Evolutionary conservation across 2,329 filamentous ascomycete species (phyloP).

Genomic region (Aureobasidium subglaciale): DNA sequence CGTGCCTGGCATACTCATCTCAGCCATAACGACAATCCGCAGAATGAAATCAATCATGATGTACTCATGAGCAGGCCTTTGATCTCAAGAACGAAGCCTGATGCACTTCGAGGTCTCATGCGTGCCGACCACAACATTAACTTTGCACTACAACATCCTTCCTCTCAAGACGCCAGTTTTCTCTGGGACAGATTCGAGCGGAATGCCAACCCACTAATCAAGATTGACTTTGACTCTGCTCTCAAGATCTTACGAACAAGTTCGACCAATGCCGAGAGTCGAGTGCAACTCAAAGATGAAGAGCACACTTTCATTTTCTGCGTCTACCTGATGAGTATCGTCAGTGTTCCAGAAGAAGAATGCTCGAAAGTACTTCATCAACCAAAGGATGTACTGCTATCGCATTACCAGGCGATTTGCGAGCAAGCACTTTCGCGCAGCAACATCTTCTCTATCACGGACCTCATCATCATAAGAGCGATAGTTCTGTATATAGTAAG

Average conservation of each 20-base stretch:
- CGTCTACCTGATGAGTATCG: slow-evolving; percentile 4
- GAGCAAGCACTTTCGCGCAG: slow-evolving; percentile 8
- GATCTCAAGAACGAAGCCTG: not conserved
- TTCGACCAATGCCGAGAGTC: not conserved
- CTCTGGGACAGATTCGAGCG: slow-evolving; percentile 12
- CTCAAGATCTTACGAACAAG: not conserved
- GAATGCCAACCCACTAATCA: slow-evolving; percentile 12
- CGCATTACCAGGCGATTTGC: not conserved
- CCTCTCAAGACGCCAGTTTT: not conserved
- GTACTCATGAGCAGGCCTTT: slow-evolving; percentile 1
- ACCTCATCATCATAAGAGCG: slow-evolving; percentile 4
- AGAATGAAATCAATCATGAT: not conserved
- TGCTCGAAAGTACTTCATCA: not conserved
- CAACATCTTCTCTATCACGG: slow-evolving; percentile 1
- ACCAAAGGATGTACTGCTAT: not conserved
- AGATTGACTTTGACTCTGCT: slow-evolving; percentile 12
- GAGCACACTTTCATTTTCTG: slow-evolving; percentile 6
- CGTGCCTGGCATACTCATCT: not conserved
- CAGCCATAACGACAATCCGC: not conserved
- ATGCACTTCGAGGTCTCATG: not conserved
- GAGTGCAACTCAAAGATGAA: not conserved
- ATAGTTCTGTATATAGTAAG: slow-evolving; percentile 13
- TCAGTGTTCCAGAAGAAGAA: slow-evolving; percentile 16
- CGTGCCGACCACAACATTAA: not conserved
- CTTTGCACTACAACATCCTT: not conserved